These are phyloP conservation scores for Chytriomyces sp. DNA, from an alignment of 192 early-diverging fungal species.

Conservation along the genomic window DNA sequence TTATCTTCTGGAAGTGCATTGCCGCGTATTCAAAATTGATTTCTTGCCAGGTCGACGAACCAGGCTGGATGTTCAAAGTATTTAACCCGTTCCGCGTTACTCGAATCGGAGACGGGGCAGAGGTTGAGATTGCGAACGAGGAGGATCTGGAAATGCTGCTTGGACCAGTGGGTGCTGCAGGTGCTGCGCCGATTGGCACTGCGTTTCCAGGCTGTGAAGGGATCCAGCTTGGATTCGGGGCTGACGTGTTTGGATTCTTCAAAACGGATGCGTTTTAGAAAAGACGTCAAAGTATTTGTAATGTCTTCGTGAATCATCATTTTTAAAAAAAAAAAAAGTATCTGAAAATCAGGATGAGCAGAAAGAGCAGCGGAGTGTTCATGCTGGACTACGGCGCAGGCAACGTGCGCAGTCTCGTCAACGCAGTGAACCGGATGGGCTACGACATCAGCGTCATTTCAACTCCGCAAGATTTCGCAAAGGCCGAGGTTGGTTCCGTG, in stretches of 20 bases:
- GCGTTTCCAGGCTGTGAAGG: slow-evolving; percentile 26
- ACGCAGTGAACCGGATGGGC: slow-evolving; percentile 91
- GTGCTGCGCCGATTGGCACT: background rate
- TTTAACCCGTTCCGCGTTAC: slow-evolving; percentile 25
- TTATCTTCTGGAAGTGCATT: background rate
- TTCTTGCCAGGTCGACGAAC: background rate
- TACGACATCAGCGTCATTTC: slow-evolving; percentile 80
- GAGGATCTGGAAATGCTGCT: slow-evolving; percentile 23
- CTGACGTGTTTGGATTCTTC: slow-evolving; percentile 28
- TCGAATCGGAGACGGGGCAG: background rate
- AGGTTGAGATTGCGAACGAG: background rate
- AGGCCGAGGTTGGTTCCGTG: slow-evolving; percentile 76
- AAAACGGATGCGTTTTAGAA: slow-evolving; percentile 35
- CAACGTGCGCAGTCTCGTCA: slow-evolving; percentile 95
- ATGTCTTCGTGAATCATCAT: no score
- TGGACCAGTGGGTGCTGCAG: slow-evolving; percentile 5
- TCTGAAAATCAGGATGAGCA: no score
- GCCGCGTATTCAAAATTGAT: background rate
- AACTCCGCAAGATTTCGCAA: slow-evolving; percentile 77
- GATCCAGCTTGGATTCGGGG: slow-evolving; percentile 10
- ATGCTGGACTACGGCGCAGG: slow-evolving; percentile 99
- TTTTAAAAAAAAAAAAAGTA: no score
- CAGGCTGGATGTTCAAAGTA: slow-evolving; percentile 40
- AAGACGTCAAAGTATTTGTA: no score
- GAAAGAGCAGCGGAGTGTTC: slow-evolving; percentile 31